phyloP scores from a whole-genome alignment of 2,329 filamentous ascomycete genomes.

The Phyllosticta citribraziliensis region DNA sequence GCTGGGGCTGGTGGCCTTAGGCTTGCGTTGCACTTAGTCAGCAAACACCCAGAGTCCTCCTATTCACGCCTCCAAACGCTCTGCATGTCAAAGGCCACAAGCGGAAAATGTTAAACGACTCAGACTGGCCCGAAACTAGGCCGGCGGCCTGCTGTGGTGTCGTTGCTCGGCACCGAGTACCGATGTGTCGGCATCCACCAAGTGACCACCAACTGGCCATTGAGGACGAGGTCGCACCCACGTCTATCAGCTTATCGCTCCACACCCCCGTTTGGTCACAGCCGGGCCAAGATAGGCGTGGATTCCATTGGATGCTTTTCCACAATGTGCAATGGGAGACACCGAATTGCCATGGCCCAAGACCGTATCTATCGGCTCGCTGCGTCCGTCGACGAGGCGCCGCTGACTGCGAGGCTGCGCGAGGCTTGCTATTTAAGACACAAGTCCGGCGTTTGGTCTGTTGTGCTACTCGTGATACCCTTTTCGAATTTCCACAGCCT shows the following conservation, averaged over 20 bases:
- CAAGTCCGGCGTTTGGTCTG: neutral
- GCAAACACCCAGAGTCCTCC: neutral
- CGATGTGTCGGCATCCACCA: neutral
- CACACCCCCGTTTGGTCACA: neutral
- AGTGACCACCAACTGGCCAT: neutral
- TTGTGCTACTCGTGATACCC: neutral
- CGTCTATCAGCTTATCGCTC: neutral
- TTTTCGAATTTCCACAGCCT: neutral
- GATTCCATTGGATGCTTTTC: neutral
- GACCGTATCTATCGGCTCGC: neutral
- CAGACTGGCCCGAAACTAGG: neutral
- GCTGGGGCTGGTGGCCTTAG: neutral
- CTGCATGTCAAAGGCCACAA: neutral
- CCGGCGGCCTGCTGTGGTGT: neutral
- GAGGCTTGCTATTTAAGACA: neutral
- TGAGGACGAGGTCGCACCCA: neutral
- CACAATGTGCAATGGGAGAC: neutral
- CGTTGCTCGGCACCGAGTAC: neutral
- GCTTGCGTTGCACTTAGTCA: neutral
- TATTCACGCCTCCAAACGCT: neutral
- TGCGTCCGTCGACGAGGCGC: neutral
- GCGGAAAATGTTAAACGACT: neutral
- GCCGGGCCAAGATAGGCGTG: neutral
- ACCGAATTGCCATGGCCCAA: neutral
- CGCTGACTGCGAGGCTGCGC: neutral